Evolutionary conservation across 1,139 yeast species (phyloP).

Genomic region (Lodderomyces elongisporus): DNA sequence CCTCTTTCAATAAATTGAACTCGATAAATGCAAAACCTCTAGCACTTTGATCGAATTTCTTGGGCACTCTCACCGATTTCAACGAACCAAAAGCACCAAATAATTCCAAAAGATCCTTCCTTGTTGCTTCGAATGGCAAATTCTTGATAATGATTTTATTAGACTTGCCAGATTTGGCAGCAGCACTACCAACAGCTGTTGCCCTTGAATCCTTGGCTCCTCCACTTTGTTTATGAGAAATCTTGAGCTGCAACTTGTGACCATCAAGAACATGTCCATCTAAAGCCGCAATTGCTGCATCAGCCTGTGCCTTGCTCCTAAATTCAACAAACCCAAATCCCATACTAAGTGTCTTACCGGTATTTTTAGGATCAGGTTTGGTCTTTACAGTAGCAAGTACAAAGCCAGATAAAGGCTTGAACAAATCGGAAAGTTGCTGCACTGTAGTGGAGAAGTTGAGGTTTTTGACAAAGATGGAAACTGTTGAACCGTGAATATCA

Average conservation of each 20-base stretch:
- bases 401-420: conserved; percentile 73
- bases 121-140: conserved; percentile 92
- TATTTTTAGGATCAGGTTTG: conserved; percentile 79
- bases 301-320: conserved; percentile 71
- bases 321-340: conserved; percentile 98
- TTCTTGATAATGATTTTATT: conserved; percentile 89
- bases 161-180: conserved; percentile 37
- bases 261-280: conserved; percentile 84
- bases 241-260: conserved; percentile 80
- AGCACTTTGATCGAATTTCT: conserved; percentile 90
- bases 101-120: conserved; percentile 84
- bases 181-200: conserved; percentile 12
- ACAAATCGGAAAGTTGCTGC: conserved; percentile 51
- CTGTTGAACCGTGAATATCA: conserved; percentile 62
- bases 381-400: conserved; percentile 79
- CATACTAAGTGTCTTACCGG: conserved; percentile 72
- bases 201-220: conserved; percentile 7
- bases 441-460: conserved; percentile 79
- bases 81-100: conserved; percentile 93
- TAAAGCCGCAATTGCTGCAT: conserved; percentile 64
- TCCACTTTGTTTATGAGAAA: conserved; percentile 63
- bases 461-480: conserved; percentile 86
- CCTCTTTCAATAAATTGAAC: conserved; percentile 82
- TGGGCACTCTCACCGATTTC: conserved; percentile 92
- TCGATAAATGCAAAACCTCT: conserved; percentile 99